These are phyloP conservation scores for Erodium maritimum DNA, from an alignment of 345 rosid genomes.

Conservation along the genomic window DNA sequence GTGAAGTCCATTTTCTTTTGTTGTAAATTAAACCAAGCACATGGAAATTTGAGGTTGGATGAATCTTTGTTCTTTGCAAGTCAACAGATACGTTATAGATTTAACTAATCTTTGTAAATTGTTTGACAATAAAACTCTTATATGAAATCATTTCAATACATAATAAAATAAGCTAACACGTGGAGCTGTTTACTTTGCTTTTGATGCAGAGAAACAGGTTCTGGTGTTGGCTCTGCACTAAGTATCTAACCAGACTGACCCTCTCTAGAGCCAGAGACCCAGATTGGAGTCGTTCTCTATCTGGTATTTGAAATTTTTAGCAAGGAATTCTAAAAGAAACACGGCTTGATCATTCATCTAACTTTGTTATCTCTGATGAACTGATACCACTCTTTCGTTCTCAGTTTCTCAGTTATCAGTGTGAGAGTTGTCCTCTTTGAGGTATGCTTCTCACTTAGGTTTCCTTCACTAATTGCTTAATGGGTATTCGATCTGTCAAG, in stretches of 20 bases:
- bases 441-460: slow-evolving; percentile 48
- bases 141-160: slow-evolving; percentile 10
- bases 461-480: slow-evolving; percentile 20
- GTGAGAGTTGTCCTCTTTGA: slow-evolving; percentile 50
- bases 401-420: slow-evolving; percentile 25
- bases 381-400: no score
- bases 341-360: slow-evolving; percentile 15
- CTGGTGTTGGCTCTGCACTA: slow-evolving; percentile 56
- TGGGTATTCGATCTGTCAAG: slow-evolving; percentile 6
- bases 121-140: no score
- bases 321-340: slow-evolving; percentile 20
- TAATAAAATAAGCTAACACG: slow-evolving; percentile 27
- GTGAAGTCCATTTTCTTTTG: no score
- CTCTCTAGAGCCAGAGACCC: slow-evolving; percentile 34
- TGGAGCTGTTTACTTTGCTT: slow-evolving; percentile 28
- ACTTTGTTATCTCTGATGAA: slow-evolving; percentile 22
- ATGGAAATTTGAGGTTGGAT: neutral
- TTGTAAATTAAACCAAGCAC: neutral
- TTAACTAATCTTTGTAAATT: no score
- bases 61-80: no score
- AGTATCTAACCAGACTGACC: slow-evolving; percentile 48
- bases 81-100: no score
- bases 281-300: slow-evolving; percentile 31
- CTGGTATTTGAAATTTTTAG: slow-evolving; percentile 41
- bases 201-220: slow-evolving; percentile 53